Evolutionary conservation across 2,329 filamentous ascomycete genomes (phyloP).

Genomic region (Graphium sp.): DNA sequence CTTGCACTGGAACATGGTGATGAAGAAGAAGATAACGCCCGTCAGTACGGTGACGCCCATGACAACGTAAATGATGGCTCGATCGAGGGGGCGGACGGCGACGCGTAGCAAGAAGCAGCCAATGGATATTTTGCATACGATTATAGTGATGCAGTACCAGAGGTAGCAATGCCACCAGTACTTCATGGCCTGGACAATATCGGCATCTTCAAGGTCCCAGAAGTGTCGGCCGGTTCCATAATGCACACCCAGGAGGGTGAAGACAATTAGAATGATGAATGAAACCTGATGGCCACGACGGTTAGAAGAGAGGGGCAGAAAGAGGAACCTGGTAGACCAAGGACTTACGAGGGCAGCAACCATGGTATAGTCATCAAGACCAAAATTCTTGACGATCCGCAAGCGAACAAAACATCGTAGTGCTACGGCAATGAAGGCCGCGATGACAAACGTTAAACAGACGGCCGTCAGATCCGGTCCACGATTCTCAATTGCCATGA

Average conservation of each 20-base stretch:
- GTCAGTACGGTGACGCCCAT: constrained; percentile 17
- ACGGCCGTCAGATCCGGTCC: constrained; percentile 11
- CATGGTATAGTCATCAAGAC: constrained; percentile 21
- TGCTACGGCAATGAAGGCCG: constrained; percentile 11
- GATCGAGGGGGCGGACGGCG: constrained; percentile 14
- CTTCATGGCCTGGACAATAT: constrained; percentile 15
- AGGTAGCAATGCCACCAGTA: constrained; percentile 21
- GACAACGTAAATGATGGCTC: constrained; percentile 17
- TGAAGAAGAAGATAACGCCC: constrained; percentile 21
- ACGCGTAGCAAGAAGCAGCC: constrained; percentile 23
- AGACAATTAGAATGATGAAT: constrained; percentile 5
- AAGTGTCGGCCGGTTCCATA: constrained; percentile 22
- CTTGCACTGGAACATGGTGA: constrained; percentile 20
- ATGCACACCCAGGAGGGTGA: constrained; percentile 16
- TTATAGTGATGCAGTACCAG: constrained; percentile 18
- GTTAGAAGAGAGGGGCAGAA: background rate
- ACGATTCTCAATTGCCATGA: too few species aligned
- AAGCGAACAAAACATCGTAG: constrained; percentile 18
- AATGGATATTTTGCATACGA: constrained; percentile 22
- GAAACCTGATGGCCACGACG: background rate
- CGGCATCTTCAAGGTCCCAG: constrained; percentile 11
- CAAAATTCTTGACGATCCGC: constrained; percentile 18
- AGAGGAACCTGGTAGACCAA: background rate
- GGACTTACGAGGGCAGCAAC: constrained; percentile 13
- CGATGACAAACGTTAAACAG: constrained; percentile 12